phyloP scores from a whole-genome alignment of 805 yeast genomes.

The Osmozyma mogii region DNA sequence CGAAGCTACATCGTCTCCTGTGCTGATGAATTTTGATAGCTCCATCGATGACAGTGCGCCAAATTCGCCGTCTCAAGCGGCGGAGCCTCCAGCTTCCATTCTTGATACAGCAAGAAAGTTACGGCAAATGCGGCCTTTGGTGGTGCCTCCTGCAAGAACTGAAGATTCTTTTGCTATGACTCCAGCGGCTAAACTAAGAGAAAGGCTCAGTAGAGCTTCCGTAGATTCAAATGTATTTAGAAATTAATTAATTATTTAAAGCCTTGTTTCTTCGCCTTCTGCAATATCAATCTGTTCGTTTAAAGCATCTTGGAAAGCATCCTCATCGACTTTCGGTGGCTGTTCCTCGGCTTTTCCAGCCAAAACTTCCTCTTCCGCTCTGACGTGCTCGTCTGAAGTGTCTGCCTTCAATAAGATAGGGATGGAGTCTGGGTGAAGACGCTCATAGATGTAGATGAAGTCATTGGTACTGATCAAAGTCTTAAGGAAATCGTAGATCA shows the following conservation, averaged over 20 bases:
- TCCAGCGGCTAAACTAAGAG: slow-evolving; percentile 22
- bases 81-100: slow-evolving; percentile 3
- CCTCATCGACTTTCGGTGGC: slow-evolving; percentile 9
- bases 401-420: too few relatives aligned
- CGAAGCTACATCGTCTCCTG: slow-evolving; percentile 3
- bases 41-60: background rate
- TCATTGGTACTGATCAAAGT: slow-evolving; percentile 15
- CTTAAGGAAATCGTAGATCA: slow-evolving; percentile 9
- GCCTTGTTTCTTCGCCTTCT: too few relatives aligned
- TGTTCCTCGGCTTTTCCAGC: slow-evolving; percentile 5
- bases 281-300: slow-evolving; percentile 20
- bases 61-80: slow-evolving; percentile 7
- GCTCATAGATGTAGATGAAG: slow-evolving; percentile 22
- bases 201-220: slow-evolving; percentile 11
- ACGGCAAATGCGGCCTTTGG: slow-evolving; percentile 28
- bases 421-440: slow-evolving; percentile 7
- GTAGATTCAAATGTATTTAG: too few relatives aligned
- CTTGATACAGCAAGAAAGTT: slow-evolving; percentile 29
- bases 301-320: slow-evolving; percentile 12
- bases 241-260: too few relatives aligned
- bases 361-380: slow-evolving; percentile 6
- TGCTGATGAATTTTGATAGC: slow-evolving; percentile 5
- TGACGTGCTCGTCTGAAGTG: background rate
- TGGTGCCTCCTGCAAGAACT: slow-evolving; percentile 24
- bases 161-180: slow-evolving; percentile 20